phyloP scores from a whole-genome alignment of 2,329 filamentous ascomycete species.

The Ramularia endophylla region DNA sequence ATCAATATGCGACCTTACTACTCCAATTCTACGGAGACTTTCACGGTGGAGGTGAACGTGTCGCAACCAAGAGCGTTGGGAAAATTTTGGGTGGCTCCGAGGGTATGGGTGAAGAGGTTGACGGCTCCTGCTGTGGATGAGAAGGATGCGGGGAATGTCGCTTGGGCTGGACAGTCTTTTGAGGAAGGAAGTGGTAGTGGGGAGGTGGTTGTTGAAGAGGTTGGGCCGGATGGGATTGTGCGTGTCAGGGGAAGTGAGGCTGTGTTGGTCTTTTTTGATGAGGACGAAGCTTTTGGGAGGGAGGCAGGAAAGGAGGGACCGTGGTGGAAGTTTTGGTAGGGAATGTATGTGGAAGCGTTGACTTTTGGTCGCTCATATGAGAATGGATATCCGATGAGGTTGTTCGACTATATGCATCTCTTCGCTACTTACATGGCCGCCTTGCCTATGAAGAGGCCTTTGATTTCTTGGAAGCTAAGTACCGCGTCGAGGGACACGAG shows the following conservation, averaged over 20 bases:
- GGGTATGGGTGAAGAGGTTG: conserved; percentile 21
- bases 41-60: conserved; percentile 16
- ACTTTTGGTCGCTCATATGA: no score
- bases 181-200: conserved; percentile 18
- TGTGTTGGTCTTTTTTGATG: conserved; percentile 24
- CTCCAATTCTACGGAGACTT: conserved; percentile 24
- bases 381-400: no score
- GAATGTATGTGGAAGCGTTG: no score
- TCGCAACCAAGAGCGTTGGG: background rate
- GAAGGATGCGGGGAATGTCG: conserved; percentile 20
- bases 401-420: no score
- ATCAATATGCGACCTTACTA: conserved; percentile 27
- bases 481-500: no score
- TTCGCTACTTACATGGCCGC: no score
- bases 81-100: conserved; percentile 1
- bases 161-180: conserved; percentile 27
- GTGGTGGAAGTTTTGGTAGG: no score
- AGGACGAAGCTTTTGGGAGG: conserved; percentile 5
- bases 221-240: conserved; percentile 17
- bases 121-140: conserved; percentile 24
- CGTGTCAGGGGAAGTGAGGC: conserved; percentile 26
- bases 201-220: conserved; percentile 14
- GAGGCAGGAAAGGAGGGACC: no score
- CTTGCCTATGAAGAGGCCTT: no score
- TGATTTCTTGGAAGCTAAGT: no score